phyloP scores from a whole-genome alignment of 1,284 basidiomycete genomes.

The Malassezia sp. region DNA sequence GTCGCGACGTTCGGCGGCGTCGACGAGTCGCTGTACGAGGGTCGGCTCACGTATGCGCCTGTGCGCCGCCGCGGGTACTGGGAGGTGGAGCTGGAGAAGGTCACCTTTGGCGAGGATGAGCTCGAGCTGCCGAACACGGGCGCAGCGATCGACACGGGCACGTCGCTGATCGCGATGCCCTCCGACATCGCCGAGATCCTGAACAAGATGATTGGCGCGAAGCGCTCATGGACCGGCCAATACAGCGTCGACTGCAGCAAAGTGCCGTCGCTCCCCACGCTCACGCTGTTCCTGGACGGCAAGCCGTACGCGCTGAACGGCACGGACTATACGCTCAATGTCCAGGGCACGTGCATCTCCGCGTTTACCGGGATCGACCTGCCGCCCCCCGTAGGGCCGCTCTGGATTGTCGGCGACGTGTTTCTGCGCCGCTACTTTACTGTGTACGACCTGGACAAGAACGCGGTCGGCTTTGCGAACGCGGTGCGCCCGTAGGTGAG shows the following conservation, averaged over 20 bases:
- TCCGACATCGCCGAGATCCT: constrained; percentile 94
- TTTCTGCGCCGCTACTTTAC: constrained; percentile 68
- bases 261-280: constrained; percentile 70
- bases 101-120: constrained; percentile 55
- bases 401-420: constrained; percentile 78
- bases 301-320: constrained; percentile 63
- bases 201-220: constrained; percentile 63
- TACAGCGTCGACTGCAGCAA: constrained; percentile 66
- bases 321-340: constrained; percentile 75
- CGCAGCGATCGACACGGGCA: constrained; percentile 71
- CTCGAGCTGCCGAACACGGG: constrained; percentile 72
- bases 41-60: constrained; percentile 76
- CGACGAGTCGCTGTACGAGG: constrained; percentile 66
- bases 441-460: constrained; percentile 72
- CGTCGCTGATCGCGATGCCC: constrained; percentile 79
- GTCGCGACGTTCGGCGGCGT: constrained; percentile 89
- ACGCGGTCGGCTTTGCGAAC: constrained; percentile 76
- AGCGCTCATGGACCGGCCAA: constrained; percentile 40
- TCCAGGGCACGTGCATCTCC: constrained; percentile 84
- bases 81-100: constrained; percentile 51
- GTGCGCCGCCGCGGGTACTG: constrained; percentile 94
- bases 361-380: constrained; percentile 87
- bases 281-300: constrained; percentile 58
- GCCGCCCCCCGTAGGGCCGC: constrained; percentile 68
- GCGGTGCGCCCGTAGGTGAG: constrained; percentile 1